Evolutionary conservation across 257 asterid species (phyloP).

Genomic region (Plantago elongata): DNA sequence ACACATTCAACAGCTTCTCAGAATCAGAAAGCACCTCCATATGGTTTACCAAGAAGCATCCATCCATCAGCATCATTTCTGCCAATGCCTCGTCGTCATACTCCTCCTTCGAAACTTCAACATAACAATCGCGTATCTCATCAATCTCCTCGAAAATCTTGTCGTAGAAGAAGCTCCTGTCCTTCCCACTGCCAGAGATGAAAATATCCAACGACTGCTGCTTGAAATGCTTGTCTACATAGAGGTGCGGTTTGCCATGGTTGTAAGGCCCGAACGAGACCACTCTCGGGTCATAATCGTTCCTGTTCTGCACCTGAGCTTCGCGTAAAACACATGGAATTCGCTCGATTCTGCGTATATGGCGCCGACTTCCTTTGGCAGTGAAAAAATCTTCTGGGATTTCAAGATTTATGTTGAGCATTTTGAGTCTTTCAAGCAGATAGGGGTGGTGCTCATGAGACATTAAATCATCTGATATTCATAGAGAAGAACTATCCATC

Average conservation of each 20-base stretch:
- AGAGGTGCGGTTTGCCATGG: constrained; percentile 15
- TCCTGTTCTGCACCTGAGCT: constrained; percentile 9
- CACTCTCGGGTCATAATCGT: constrained; percentile 16
- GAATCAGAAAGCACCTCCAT: constrained; percentile 6
- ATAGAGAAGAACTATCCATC: too few species aligned
- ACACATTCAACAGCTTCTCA: background rate
- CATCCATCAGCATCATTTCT: constrained; percentile 22
- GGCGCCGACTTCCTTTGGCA: background rate
- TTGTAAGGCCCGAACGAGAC: constrained; percentile 22
- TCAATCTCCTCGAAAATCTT: constrained; percentile 7
- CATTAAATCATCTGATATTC: too few species aligned
- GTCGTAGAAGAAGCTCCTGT: background rate
- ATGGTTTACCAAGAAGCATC: constrained; percentile 14
- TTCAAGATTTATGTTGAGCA: constrained; percentile 6
- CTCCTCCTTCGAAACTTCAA: constrained; percentile 3
- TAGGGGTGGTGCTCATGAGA: too few species aligned
- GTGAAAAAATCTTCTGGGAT: background rate
- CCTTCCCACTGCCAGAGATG: background rate
- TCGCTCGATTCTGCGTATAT: background rate
- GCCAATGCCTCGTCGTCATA: constrained; percentile 8
- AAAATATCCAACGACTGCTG: constrained; percentile 13
- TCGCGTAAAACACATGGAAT: constrained; percentile 1
- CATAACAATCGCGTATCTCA: constrained; percentile 10
- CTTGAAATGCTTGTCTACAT: constrained; percentile 11
- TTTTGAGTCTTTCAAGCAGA: background rate